Conservation (phyloP, 768 basidiomycete species). For the Tricholoma saponaceum region DNA sequence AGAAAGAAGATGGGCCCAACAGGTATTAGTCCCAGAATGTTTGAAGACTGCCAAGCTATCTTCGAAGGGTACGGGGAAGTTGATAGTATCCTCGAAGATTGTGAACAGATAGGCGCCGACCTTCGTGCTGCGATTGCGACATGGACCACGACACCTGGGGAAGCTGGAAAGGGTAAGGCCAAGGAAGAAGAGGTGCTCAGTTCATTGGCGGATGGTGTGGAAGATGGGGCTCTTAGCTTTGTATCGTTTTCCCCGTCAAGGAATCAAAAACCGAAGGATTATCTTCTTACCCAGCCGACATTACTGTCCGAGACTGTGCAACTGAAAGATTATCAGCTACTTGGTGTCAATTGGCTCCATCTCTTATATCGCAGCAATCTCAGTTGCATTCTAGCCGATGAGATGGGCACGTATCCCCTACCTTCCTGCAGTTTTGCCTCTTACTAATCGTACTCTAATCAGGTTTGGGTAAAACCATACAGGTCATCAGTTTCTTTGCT, state of each 20-base stretch:
- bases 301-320: slow-evolving; percentile 60
- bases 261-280: slow-evolving; percentile 49
- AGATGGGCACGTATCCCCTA: slow-evolving; percentile 76
- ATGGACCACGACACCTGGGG: slow-evolving; percentile 50
- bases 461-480: slow-evolving; percentile 98
- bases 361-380: slow-evolving; percentile 74
- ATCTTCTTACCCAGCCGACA: slow-evolving; percentile 72
- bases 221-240: slow-evolving; percentile 64
- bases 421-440: slow-evolving; percentile 1
- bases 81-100: slow-evolving; percentile 83
- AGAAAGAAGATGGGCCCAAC: slow-evolving; percentile 80
- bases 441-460: slow-evolving; percentile 6
- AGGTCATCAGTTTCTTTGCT: slow-evolving; percentile 96
- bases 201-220: slow-evolving; percentile 30
- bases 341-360: slow-evolving; percentile 98
- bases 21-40: slow-evolving; percentile 85
- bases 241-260: slow-evolving; percentile 39
- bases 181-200: slow-evolving; percentile 26
- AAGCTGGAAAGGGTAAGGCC: slow-evolving; percentile 35
- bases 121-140: slow-evolving; percentile 72
- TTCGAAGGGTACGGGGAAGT: slow-evolving; percentile 85
- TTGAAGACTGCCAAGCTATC: slow-evolving; percentile 86
- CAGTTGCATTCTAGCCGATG: slow-evolving; percentile 96
- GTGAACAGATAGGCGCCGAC: slow-evolving; percentile 78
- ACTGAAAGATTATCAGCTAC: slow-evolving; percentile 94